These are phyloP conservation scores for Garcia nutans DNA, from an alignment of 345 rosid genomes.

Conservation along the genomic window DNA sequence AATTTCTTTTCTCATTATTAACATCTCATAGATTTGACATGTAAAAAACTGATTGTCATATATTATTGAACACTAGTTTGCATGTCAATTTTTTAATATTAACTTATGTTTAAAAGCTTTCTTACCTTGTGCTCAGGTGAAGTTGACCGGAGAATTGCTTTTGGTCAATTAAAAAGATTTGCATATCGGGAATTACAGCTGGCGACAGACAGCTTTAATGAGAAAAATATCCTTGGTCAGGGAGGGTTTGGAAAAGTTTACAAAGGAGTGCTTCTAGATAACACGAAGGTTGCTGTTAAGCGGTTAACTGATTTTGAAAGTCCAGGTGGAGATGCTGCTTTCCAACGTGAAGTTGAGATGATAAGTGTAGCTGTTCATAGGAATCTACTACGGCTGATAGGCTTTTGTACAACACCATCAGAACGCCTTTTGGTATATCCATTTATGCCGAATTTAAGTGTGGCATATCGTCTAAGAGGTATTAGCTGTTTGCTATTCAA, in stretches of 20 bases:
- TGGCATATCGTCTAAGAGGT: slow-evolving; percentile 91
- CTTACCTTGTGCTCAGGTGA: slow-evolving; percentile 54
- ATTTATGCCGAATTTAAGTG: slow-evolving; percentile 89
- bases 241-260: slow-evolving; percentile 98
- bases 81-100: neutral
- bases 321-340: slow-evolving; percentile 92
- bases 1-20: neutral
- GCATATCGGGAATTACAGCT: slow-evolving; percentile 90
- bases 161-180: slow-evolving; percentile 90
- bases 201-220: slow-evolving; percentile 84
- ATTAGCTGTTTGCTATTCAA: slow-evolving; percentile 12
- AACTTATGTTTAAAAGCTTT: neutral
- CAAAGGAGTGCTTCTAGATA: slow-evolving; percentile 78
- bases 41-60: neutral
- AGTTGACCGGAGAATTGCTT: slow-evolving; percentile 89
- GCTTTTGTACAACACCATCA: slow-evolving; percentile 89
- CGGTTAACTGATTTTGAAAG: slow-evolving; percentile 88
- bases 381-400: slow-evolving; percentile 82
- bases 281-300: slow-evolving; percentile 84
- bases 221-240: slow-evolving; percentile 86
- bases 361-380: slow-evolving; percentile 94
- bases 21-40: too few relatives aligned
- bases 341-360: slow-evolving; percentile 97
- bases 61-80: neutral
- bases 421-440: slow-evolving; percentile 95